phyloP scores from a whole-genome alignment of 257 asterid species.

The Solanum etuberosum region DNA sequence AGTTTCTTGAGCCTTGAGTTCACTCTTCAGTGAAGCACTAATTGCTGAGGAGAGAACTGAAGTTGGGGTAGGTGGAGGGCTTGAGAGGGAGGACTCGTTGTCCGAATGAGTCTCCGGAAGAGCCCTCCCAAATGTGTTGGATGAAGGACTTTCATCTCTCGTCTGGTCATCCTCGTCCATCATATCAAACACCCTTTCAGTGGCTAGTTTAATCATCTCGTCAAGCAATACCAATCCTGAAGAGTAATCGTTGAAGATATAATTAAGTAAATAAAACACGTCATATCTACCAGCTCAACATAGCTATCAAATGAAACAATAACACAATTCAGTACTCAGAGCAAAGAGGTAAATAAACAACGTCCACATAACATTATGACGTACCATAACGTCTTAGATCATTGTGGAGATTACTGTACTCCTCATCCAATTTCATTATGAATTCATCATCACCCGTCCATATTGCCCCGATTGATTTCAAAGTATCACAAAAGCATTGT shows the following conservation, averaged over 20 bases:
- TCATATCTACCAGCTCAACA: neutral
- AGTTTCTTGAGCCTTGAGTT: slow-evolving; percentile 42
- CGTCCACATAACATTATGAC: neutral
- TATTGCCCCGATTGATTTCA: slow-evolving; percentile 52
- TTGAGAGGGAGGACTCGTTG: neutral
- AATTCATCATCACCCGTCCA: slow-evolving; percentile 61
- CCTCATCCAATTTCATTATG: slow-evolving; percentile 43
- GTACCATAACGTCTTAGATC: slow-evolving; percentile 38
- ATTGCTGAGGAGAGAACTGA: slow-evolving; percentile 52
- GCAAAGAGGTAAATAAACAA: neutral
- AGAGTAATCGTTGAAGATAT: neutral
- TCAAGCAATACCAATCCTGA: slow-evolving; percentile 61
- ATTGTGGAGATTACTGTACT: slow-evolving; percentile 15
- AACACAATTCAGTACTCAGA: neutral
- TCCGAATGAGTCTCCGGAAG: slow-evolving; percentile 18
- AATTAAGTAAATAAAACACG: neutral
- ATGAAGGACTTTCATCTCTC: slow-evolving; percentile 24
- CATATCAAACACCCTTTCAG: slow-evolving; percentile 45
- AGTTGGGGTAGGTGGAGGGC: slow-evolving; percentile 75
- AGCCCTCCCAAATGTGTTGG: slow-evolving; percentile 26
- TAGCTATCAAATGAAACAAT: neutral
- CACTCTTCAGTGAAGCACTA: slow-evolving; percentile 12
- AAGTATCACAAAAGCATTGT: slow-evolving; percentile 41
- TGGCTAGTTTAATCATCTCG: slow-evolving; percentile 53
- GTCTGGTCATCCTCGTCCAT: slow-evolving; percentile 21